These are phyloP conservation scores for Thalassiosira livingstoniorum DNA, from an alignment of 352 stramenopile genomes.

Conservation along the genomic window DNA sequence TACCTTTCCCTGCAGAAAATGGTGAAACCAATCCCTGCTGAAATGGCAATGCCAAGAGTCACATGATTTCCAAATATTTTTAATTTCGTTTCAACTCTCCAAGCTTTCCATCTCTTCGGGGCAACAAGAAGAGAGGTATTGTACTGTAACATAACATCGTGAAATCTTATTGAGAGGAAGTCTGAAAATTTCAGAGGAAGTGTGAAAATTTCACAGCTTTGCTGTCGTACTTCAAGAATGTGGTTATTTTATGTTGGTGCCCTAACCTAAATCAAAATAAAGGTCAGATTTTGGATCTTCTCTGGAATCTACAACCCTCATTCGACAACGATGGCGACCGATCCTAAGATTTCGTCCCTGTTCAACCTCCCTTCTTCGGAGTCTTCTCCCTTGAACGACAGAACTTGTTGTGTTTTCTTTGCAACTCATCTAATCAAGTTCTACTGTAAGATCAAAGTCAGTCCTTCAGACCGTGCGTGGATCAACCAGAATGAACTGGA, in stretches of 20 bases:
- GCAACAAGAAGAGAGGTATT: background rate
- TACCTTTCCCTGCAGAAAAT: no score
- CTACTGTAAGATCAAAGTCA: slow-evolving; percentile 11
- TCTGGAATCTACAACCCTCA: background rate
- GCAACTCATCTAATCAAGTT: slow-evolving; percentile 41
- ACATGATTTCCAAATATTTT: background rate
- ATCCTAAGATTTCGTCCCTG: slow-evolving; percentile 31
- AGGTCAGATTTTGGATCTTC: background rate
- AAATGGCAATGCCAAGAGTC: no score
- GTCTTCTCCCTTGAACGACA: slow-evolving; percentile 20
- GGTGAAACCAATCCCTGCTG: no score
- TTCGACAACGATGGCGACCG: slow-evolving; percentile 35
- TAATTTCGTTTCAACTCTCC: background rate
- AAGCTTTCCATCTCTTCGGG: background rate
- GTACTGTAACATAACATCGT: background rate
- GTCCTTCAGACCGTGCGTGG: slow-evolving; percentile 20
- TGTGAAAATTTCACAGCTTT: background rate
- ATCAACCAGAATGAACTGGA: slow-evolving; percentile 33
- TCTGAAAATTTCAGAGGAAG: background rate
- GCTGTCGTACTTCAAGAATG: no score
- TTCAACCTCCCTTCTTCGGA: slow-evolving; percentile 38
- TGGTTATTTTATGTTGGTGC: background rate
- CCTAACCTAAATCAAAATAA: background rate
- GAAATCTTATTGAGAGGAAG: background rate
- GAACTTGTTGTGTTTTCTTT: slow-evolving; percentile 29